Conservation (phyloP, 176 grass and related monocot species). For the Aegilops longissima region DNA sequence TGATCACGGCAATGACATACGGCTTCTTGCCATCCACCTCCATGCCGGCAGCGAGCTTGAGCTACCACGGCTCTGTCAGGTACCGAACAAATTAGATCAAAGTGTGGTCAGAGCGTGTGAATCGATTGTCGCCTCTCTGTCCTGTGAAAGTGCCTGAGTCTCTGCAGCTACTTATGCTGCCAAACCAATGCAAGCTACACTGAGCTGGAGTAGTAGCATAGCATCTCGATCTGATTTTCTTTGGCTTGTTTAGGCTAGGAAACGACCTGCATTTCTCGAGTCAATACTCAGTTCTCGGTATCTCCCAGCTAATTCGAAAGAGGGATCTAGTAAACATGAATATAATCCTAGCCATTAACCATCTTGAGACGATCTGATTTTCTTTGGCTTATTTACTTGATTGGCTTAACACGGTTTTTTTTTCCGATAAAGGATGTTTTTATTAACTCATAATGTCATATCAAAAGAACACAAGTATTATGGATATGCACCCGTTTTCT, state of each 20-base stretch:
- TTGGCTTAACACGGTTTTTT: no score
- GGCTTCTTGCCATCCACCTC: constrained; percentile 48
- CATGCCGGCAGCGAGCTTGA: neutral
- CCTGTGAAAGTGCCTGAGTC: neutral
- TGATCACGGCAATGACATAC: constrained; percentile 56
- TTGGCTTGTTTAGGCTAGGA: neutral
- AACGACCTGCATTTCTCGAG: neutral
- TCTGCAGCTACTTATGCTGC: neutral
- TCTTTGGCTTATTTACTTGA: no score
- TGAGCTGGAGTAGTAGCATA: neutral
- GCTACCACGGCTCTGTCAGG: neutral
- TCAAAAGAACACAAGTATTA: no score
- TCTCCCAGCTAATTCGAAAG: neutral
- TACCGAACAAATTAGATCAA: neutral
- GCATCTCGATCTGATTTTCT: neutral
- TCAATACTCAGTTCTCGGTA: neutral
- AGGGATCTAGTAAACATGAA: no score
- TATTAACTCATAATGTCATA: no score
- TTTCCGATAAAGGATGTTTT: no score
- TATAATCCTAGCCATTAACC: no score
- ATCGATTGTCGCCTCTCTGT: neutral
- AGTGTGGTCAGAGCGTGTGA: neutral
- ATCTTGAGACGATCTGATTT: no score
- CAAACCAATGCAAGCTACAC: neutral
- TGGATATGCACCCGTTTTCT: no score